Evolutionary conservation across 495 filamentous ascomycete genomes (phyloP), one percentile per base, ranked within the genome.

Genomic region (Hyaloscypha bicolor): DNA sequence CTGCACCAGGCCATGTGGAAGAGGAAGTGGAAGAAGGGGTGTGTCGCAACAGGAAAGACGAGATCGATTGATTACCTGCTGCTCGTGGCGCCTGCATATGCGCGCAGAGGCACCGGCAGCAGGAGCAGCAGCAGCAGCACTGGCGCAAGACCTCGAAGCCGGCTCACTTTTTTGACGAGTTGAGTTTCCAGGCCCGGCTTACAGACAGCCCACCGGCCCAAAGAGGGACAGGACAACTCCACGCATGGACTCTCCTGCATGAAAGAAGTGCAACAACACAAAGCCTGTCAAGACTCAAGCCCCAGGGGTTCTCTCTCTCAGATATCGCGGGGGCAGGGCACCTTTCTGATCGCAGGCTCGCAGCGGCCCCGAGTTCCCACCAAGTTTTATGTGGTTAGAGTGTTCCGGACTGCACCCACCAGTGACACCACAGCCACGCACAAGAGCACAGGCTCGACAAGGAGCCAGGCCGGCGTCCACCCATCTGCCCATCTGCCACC

Each of bases 61-160:
- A 56, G 53, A 56, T 56, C 53, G 53, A 56, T 56, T 56, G 53
- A 56, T 56, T 56, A 56, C 53, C 19, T 56, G 53, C 53, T 56
- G 53, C 42, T 12, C 35, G 16, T n/a, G 29, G 53, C 29, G 29
- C 29, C 19, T 56, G 53, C 53, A 56, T 56, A 56, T 56, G 53
- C 53, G 29, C 4, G 29, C 53, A 56, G 53, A 5, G 14, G 53
- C 22, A 55, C 6, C 53, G n/a, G n/a, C n/a, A n/a, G n/a, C n/a
- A n/a, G n/a, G n/a, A n/a, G n/a, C n/a, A n/a, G 8, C 42, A 9
- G 16, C 9, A 4, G 8, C 42, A 48, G 35, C 35, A 12, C 35
- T 37, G 35, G 35, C 35, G 35, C 35, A 6, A 37, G 35, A 8
- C 35, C 25, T 25, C 25, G 25, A 25, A 25, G 25, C 1, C 25